These are phyloP conservation scores for Phylloboletellus chloephorus DNA, from an alignment of 1,284 basidiomycete genomes.

Conservation along the genomic window DNA sequence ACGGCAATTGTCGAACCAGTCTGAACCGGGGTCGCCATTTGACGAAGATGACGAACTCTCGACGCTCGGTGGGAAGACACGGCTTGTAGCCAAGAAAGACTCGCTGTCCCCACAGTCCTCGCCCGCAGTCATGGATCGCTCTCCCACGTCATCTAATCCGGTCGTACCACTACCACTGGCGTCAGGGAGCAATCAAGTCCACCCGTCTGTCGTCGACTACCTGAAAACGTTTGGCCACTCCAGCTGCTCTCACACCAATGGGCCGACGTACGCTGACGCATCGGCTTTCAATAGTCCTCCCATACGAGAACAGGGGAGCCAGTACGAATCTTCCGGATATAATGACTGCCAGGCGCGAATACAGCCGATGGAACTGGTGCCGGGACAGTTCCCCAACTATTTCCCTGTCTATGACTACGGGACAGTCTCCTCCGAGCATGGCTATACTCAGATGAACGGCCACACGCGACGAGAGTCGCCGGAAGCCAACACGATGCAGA, in stretches of 20 bases:
- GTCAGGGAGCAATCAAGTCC: conserved; percentile 39
- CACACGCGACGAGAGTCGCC: conserved; percentile 44
- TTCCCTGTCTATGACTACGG: conserved; percentile 75
- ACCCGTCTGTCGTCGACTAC: conserved; percentile 61
- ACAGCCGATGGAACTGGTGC: conserved; percentile 30
- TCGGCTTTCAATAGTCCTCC: conserved; percentile 27
- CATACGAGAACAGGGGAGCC: conserved; percentile 19
- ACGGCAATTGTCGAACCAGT: conserved; percentile 36
- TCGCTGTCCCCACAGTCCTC: conserved; percentile 43
- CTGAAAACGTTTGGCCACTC: conserved; percentile 53
- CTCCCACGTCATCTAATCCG: conserved; percentile 64
- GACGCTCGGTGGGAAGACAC: conserved; percentile 66
- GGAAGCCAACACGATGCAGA: conserved; percentile 49
- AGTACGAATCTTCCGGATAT: conserved; percentile 25
- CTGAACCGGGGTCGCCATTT: conserved; percentile 45
- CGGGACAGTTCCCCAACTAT: conserved; percentile 54
- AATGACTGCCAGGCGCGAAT: conserved; percentile 22
- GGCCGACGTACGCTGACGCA: conserved; percentile 23
- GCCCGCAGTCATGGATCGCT: conserved; percentile 52
- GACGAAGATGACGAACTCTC: conserved; percentile 66
- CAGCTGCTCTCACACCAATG: conserved; percentile 22
- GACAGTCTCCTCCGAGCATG: conserved; percentile 33
- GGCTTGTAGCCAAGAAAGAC: conserved; percentile 62
- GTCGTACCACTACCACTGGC: conserved; percentile 54
- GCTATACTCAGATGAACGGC: conserved; percentile 33